A percentile compares a stretch with the other conserved stretches of the same genome.
These are phyloP conservation scores for Thalassiosira hispida DNA, from an alignment of 352 stramenopile genomes.

Conservation along the genomic window DNA sequence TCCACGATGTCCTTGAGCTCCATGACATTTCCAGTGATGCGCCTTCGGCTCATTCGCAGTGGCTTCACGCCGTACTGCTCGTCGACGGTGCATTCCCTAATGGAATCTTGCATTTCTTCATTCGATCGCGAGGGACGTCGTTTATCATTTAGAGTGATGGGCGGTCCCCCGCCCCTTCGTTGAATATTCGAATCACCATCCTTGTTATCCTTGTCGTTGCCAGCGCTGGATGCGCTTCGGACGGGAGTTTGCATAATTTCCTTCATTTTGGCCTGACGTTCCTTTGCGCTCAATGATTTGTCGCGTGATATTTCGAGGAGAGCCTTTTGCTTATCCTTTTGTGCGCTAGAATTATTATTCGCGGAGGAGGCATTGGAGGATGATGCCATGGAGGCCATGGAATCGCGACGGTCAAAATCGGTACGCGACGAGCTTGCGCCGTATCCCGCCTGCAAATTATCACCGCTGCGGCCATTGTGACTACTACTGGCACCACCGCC, in stretches of 20 bases:
- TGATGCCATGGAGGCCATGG: no score
- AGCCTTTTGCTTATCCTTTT: conserved; percentile 18
- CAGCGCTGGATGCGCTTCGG: neutral
- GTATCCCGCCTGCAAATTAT: no score
- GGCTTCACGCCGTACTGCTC: neutral
- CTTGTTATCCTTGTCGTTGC: neutral
- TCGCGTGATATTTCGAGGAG: conserved; percentile 32
- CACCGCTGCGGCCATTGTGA: neutral
- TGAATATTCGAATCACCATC: no score
- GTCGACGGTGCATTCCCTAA: neutral
- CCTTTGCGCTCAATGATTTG: neutral
- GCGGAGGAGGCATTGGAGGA: neutral
- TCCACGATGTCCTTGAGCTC: neutral
- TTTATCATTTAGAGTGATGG: no score
- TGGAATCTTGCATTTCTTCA: conserved; percentile 7
- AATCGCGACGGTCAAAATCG: no score
- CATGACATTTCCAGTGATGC: conserved; percentile 1
- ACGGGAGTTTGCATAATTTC: conserved; percentile 18
- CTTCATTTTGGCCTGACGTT: conserved; percentile 17
- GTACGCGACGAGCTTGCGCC: no score
- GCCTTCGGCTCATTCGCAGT: neutral
- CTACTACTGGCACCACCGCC: neutral
- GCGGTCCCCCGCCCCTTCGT: no score
- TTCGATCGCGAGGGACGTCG: no score
- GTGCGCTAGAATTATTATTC: no score